Evolutionary conservation across 306 rosid species (phyloP).

Genomic region (Vachellia pachyceras): DNA sequence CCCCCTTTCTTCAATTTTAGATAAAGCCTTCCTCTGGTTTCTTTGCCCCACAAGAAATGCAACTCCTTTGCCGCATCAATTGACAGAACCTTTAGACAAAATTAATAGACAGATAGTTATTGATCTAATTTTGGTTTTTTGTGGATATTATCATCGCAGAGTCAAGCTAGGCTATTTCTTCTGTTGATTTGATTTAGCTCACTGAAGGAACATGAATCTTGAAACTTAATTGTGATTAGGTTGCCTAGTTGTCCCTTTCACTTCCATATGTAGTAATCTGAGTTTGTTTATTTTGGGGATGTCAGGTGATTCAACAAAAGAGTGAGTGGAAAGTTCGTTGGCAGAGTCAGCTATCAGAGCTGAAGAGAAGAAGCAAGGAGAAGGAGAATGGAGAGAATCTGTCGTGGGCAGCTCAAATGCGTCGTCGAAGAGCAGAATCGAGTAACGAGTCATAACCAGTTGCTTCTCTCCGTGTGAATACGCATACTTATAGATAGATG

Average conservation of each 20-base stretch:
- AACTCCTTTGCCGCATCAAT: background rate
- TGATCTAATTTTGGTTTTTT: background rate
- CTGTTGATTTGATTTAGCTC: background rate
- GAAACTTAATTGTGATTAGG: background rate
- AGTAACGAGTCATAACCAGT: slow-evolving; percentile 17
- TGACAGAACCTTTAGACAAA: background rate
- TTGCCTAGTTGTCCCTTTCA: background rate
- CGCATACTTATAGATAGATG: background rate
- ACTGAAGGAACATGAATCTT: background rate
- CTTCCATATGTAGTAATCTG: background rate
- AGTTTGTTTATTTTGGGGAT: background rate
- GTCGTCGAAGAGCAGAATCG: slow-evolving; percentile 51
- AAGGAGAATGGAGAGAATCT: slow-evolving; percentile 42
- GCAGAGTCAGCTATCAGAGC: slow-evolving; percentile 62
- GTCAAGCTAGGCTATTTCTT: background rate
- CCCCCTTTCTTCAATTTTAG: background rate
- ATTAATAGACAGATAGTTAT: background rate
- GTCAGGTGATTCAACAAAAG: slow-evolving; percentile 53
- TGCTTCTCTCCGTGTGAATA: background rate
- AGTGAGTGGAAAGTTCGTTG: slow-evolving; percentile 57
- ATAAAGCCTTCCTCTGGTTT: background rate
- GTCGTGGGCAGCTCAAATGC: slow-evolving; percentile 81
- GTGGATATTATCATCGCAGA: background rate
- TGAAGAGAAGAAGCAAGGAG: slow-evolving; percentile 55
- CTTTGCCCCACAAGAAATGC: background rate